Conservation (phyloP, 2,329 filamentous ascomycete genomes). For the Moelleriella libera region DNA sequence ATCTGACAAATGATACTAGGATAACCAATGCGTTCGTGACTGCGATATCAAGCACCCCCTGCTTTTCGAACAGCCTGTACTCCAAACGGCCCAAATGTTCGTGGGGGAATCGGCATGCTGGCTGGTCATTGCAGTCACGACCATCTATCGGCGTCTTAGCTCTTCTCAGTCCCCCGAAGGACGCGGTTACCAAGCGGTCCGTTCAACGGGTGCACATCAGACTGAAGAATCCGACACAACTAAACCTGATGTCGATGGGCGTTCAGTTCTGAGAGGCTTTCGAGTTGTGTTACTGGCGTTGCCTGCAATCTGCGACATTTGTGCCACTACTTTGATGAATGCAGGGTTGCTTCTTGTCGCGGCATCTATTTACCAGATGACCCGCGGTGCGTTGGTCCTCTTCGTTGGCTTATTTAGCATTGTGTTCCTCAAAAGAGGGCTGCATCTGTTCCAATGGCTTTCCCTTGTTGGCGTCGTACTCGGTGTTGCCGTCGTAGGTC, state of each 20-base stretch:
- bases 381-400: constrained; percentile 79
- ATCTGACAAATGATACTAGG: constrained; percentile 33
- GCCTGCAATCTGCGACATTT: constrained; percentile 86
- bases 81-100: constrained; percentile 98
- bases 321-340: constrained; percentile 95
- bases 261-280: constrained; percentile 53
- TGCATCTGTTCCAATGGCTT: constrained; percentile 85
- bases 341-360: constrained; percentile 86
- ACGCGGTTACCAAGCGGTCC: constrained; percentile 54
- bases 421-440: constrained; percentile 65
- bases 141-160: constrained; percentile 47
- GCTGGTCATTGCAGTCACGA: constrained; percentile 66
- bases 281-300: constrained; percentile 64
- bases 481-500: constrained; percentile 79
- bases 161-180: constrained; percentile 26
- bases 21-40: constrained; percentile 92
- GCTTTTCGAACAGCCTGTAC: constrained; percentile 85
- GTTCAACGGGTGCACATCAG: constrained; percentile 24
- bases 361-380: constrained; percentile 98
- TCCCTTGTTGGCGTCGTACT: constrained; percentile 74
- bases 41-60: constrained; percentile 59
- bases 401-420: constrained; percentile 96
- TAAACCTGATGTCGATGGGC: constrained; percentile 34
- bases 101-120: constrained; percentile 92
- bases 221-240: constrained; percentile 9